These are phyloP conservation scores for Diddensiella santjacobensis DNA, from an alignment of 805 yeast genomes.

Conservation along the genomic window DNA sequence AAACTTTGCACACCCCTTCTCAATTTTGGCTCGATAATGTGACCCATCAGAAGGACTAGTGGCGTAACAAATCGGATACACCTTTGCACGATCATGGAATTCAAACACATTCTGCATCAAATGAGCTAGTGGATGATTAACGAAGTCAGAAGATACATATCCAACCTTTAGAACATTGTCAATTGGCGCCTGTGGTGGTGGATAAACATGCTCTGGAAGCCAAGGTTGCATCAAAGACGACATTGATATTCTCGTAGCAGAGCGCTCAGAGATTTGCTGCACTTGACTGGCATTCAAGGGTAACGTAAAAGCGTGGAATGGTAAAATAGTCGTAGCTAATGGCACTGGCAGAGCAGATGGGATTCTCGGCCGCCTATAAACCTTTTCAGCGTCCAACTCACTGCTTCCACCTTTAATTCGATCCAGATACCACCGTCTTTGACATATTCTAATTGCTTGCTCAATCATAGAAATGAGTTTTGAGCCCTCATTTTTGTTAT, in stretches of 20 bases:
- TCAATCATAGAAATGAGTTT: conserved; percentile 27
- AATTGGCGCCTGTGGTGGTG: conserved; percentile 31
- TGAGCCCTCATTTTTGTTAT: conserved; percentile 28
- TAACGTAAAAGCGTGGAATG: conserved; percentile 34
- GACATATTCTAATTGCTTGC: conserved; percentile 20
- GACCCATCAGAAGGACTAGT: conserved; percentile 30
- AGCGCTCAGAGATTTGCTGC: conserved; percentile 25
- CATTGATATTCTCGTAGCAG: conserved; percentile 28
- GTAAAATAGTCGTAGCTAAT: conserved; percentile 30
- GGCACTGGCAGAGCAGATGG: conserved; percentile 29
- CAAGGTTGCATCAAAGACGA: conserved; percentile 25
- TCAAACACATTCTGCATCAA: conserved; percentile 35
- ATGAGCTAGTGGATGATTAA: conserved; percentile 34
- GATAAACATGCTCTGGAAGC: conserved; percentile 29
- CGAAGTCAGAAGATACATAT: conserved; percentile 33
- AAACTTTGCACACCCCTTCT: conserved; percentile 25
- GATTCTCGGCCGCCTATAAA: conserved; percentile 24
- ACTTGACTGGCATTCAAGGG: conserved; percentile 28
- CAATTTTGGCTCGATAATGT: conserved; percentile 27
- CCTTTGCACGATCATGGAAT: conserved; percentile 26
- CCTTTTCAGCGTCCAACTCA: background rate
- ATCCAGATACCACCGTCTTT: conserved; percentile 29
- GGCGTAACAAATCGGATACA: conserved; percentile 31
- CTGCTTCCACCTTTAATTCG: conserved; percentile 5
- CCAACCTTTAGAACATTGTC: conserved; percentile 28